Base-by-base conservation (phyloP, 2,329 filamentous ascomycete genomes). In the Plectosphaerella sp. region DNA sequence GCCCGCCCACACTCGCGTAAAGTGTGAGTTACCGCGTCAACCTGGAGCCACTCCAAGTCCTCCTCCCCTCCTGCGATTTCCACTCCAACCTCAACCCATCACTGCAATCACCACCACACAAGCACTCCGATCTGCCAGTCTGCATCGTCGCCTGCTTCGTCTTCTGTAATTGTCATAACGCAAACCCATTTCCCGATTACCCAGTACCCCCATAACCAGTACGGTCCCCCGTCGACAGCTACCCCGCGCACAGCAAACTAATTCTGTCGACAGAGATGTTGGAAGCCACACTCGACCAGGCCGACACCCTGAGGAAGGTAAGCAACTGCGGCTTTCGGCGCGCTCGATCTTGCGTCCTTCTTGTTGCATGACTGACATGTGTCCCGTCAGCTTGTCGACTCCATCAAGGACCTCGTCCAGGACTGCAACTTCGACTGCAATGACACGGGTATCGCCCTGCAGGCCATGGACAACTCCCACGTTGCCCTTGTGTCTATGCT, bases 391-490 rank as follows among this genome's bases (percentile, higher is more conserved):
- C 90, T 97, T 58, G 92, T 99, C 66, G 95, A 99, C 71, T 91
- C 95, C 64, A 97, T 99, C 86, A 97, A 97, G 76, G 94, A 99
- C 67, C 86, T 99, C 49, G 94, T 99, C 50, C 94, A 97, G 75
- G 94, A 99, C 77, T 99, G 94, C 86, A 99, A 99, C 78, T 99
- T 99, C 77, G 94, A 99, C 82, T 99, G 95, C 88, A 99, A 97
- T 88, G 95, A 99, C 81, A 93, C 91, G 51, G 94, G 94, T 57
- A 94, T 99, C 67, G 92, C 93, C 49, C 89, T 99, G 52, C 94
- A 99, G 76, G 94, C 94, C 67, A 99, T 99, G 95, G 94, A 99
- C 80, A 99, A 97, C 84, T 97, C 92, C 48, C 94, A 99, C 76
- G 94, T 99, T 64, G 94, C 94, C 57, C 89, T 99, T 51, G 94